Base-by-base conservation (phyloP, 345 rosid genomes). In the Arabidopsis arenosa region DNA sequence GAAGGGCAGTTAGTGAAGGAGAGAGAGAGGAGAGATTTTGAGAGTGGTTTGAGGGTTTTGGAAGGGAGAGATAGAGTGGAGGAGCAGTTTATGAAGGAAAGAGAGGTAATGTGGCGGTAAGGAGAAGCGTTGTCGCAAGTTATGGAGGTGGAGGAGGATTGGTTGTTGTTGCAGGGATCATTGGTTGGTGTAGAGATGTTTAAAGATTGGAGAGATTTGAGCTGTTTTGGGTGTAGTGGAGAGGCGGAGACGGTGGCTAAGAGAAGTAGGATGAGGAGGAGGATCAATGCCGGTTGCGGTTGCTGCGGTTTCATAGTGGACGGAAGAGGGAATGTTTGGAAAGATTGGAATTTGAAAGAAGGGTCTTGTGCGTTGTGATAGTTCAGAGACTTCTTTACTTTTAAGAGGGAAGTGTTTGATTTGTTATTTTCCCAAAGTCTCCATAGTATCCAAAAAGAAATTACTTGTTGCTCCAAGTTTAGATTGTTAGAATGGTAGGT, bases 41-140 rank as follows among this genome's bases (percentile, higher is more conserved):
- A 80, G 77, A 86, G 86, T 54, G 89, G 83, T 69, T 88, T 84
- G 73, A 93, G 90, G 63, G 90, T 83, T 4, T 86, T 80, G 80
- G 75, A 75, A 33, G 87, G 77, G 73, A 93, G 85, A 41, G 87
- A 73, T 48, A 84, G 55, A 48, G n/a, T 54, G 59, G 85, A 35
- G 73, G 87, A 79, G 80, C 90, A 90, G 85, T 86, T 88, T 72
- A 88, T 71, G 75, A 92, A 90, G 68, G 75, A 84, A 62, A 92
- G 91, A 41, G 92, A 82, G 70, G 85, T 17, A 21, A 93, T 84
- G 83, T 85, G 95, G 63, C 90, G 94, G 68, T 88, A 88, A 45
- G 93, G 97, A 40, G 82, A 70, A 56, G 86, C 81, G 43, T 66
- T 11, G 75, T 90, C 93, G 54, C 92, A 93, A 14, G 79, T 75